Evolutionary conservation across 2,329 filamentous ascomycete species (phyloP).

Genomic region (Hypoxylon sp.): DNA sequence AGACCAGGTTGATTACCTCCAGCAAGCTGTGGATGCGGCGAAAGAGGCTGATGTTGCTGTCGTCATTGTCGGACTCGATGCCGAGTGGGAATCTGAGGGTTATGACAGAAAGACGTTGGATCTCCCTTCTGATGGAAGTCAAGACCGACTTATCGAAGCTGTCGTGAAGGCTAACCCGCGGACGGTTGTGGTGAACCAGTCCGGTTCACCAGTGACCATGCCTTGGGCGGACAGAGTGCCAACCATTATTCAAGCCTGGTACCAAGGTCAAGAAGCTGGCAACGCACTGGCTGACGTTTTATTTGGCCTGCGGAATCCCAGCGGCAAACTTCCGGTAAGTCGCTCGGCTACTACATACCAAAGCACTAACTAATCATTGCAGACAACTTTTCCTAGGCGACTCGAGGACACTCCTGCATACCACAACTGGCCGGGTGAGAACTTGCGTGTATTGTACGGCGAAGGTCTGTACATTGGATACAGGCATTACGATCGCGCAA

Average conservation of each 20-base stretch:
- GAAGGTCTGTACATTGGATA: conserved; percentile 82
- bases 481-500: conserved; percentile 75
- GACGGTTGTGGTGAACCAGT: conserved; percentile 78
- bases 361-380: conserved; percentile 20
- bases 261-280: conserved; percentile 77
- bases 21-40: conserved; percentile 74
- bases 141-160: conserved; percentile 74
- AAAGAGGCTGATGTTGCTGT: conserved; percentile 75
- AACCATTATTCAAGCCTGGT: conserved; percentile 78
- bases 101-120: conserved; percentile 75
- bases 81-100: conserved; percentile 82
- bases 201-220: conserved; percentile 77
- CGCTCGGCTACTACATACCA: background rate
- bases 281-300: conserved; percentile 77
- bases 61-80: conserved; percentile 76
- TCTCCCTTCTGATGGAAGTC: conserved; percentile 67
- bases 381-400: conserved; percentile 74
- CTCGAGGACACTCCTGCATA: conserved; percentile 77
- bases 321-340: conserved; percentile 74
- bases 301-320: conserved; percentile 73
- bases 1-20: conserved; percentile 71
- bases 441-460: conserved; percentile 75
- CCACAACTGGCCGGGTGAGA: conserved; percentile 80
- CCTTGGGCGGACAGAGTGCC: conserved; percentile 76
- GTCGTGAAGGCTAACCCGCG: conserved; percentile 72